Conservation (phyloP, 2,329 filamentous ascomycete genomes). For the Capronia epimyces region DNA sequence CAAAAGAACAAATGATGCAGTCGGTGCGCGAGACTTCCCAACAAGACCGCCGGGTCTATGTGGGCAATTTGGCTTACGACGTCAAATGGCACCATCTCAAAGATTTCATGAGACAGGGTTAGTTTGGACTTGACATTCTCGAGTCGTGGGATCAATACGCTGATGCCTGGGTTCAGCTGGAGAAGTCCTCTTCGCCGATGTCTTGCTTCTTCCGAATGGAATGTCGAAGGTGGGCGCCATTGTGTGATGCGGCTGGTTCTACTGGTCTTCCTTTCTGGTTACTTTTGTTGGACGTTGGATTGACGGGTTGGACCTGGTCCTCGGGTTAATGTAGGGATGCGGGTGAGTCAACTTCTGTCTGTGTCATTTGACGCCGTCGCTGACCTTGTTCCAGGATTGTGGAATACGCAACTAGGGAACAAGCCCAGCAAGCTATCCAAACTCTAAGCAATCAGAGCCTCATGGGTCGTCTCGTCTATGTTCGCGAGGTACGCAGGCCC, state of each 20-base stretch:
- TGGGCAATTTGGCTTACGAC: constrained; percentile 97
- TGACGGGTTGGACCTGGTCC: constrained; percentile 96
- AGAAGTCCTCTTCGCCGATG: constrained; percentile 99
- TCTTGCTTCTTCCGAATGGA: constrained; percentile 99
- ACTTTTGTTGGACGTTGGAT: constrained; percentile 85
- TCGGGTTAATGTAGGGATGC: constrained; percentile 96
- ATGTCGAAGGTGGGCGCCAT: constrained; percentile 99
- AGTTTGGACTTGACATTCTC: constrained; percentile 14
- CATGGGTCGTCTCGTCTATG: constrained; percentile 97
- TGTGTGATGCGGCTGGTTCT: constrained; percentile 81
- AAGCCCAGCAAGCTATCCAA: constrained; percentile 95
- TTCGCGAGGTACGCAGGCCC: constrained; percentile 69
- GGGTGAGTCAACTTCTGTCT: constrained; percentile 62
- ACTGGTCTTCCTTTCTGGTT: constrained; percentile 55
- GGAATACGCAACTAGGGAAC: constrained; percentile 99
- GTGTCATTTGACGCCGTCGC: constrained; percentile 2
- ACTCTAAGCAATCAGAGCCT: constrained; percentile 98
- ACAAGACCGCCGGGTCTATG: constrained; percentile 98
- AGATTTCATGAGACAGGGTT: constrained; percentile 99
- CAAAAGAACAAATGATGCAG: constrained; percentile 94
- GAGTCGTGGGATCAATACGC: constrained; percentile 25
- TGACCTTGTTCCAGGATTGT: constrained; percentile 67
- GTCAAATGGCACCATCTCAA: constrained; percentile 99
- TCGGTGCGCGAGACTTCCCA: constrained; percentile 90
- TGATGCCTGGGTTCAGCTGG: constrained; percentile 62